phyloP scores from a whole-genome alignment of 768 basidiomycete species.

The Mycena polygramma region DNA sequence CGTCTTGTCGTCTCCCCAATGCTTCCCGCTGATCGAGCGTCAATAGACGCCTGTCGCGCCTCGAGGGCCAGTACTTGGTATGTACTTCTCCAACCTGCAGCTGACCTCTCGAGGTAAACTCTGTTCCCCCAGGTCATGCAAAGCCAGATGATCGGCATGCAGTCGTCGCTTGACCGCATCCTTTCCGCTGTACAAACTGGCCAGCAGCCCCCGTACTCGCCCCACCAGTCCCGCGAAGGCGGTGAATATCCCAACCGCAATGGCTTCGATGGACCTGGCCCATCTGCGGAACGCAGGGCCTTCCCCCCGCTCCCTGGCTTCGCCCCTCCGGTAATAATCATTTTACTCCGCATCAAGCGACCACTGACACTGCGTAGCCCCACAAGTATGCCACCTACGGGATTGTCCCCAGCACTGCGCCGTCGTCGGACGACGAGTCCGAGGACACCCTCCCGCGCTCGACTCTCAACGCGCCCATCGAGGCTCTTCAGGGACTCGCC shows the following conservation, averaged over 20 bases:
- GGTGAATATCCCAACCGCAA: constrained; percentile 54
- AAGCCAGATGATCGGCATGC: constrained; percentile 96
- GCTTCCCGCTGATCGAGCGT: constrained; percentile 34
- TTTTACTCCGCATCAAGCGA: constrained; percentile 32
- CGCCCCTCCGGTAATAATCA: constrained; percentile 79
- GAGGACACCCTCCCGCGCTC: constrained; percentile 90
- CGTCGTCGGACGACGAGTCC: constrained; percentile 92
- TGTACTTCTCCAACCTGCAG: constrained; percentile 35
- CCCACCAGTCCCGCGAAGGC: constrained; percentile 50
- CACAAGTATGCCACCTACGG: constrained; percentile 92
- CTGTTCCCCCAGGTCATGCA: constrained; percentile 74
- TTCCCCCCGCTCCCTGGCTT: constrained; percentile 95
- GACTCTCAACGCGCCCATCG: constrained; percentile 91
- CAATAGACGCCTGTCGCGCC: constrained; percentile 80
- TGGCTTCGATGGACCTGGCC: constrained; percentile 53
- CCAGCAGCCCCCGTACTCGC: constrained; percentile 44
- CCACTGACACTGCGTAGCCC: constrained; percentile 35
- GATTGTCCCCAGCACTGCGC: constrained; percentile 84
- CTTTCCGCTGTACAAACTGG: constrained; percentile 69
- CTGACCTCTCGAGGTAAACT: constrained; percentile 6
- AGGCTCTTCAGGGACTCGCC: constrained; percentile 93
- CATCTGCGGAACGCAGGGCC: constrained; percentile 51
- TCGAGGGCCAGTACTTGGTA: constrained; percentile 90
- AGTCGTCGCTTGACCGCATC: constrained; percentile 89
- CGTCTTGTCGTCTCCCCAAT: constrained; percentile 44